Conservation (phyloP, 257 asterid genomes). For the Cordia subcordata region DNA sequence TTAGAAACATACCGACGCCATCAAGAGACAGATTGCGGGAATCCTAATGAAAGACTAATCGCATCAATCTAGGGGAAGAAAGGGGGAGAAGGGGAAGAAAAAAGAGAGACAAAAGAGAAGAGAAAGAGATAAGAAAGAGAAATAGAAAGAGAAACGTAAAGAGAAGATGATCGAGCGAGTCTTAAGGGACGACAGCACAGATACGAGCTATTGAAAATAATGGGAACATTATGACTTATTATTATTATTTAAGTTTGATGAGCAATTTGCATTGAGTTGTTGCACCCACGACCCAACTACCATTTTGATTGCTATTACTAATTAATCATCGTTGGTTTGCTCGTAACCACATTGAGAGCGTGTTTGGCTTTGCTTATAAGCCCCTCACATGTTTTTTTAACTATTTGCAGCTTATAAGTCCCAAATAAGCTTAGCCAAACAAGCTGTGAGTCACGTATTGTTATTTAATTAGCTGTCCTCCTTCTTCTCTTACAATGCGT, state of each 20-base stretch:
- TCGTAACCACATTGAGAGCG: no score
- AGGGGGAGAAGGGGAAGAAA: background rate
- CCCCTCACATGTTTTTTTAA: no score
- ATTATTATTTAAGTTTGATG: conserved; percentile 12
- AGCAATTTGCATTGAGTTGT: conserved; percentile 6
- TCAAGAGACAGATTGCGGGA: conserved; percentile 29
- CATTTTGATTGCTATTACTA: background rate
- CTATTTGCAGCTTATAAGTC: no score
- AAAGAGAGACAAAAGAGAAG: conserved; percentile 11
- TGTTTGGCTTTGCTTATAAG: no score
- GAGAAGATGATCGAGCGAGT: conserved; percentile 19
- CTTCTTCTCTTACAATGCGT: no score
- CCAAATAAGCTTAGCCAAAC: no score
- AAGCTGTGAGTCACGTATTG: no score
- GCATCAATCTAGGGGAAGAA: background rate
- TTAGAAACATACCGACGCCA: conserved; percentile 55
- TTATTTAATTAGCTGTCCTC: no score
- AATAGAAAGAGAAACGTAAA: conserved; percentile 18
- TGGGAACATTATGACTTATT: conserved; percentile 1
- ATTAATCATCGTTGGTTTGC: no score
- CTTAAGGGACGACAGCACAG: conserved; percentile 35
- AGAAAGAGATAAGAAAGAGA: conserved; percentile 11
- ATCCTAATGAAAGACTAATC: conserved; percentile 1
- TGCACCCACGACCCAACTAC: no score
- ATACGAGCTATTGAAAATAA: conserved; percentile 7